These are phyloP conservation scores for Cichorium intybus DNA, from an alignment of 140 eudicot genomes.

Conservation along the genomic window DNA sequence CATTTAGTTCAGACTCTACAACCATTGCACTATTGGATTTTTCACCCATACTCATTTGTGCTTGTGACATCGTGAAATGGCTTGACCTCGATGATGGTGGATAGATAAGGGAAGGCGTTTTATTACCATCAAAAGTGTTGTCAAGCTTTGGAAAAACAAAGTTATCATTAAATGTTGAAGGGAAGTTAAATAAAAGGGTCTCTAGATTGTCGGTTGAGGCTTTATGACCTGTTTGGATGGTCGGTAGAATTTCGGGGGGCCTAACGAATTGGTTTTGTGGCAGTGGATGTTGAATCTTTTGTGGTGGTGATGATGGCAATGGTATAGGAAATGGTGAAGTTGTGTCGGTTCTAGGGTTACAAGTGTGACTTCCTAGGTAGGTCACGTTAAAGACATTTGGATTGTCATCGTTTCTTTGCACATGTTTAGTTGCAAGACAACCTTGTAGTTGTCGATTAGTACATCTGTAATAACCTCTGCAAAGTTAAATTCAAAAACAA, in stretches of 20 bases:
- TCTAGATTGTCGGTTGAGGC: conserved; percentile 18
- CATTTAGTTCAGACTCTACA: conserved; percentile 30
- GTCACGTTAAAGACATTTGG: conserved; percentile 52
- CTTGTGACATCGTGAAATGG: conserved; percentile 24
- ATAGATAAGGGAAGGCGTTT: conserved; percentile 21
- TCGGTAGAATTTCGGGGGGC: conserved; percentile 22
- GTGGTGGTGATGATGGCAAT: conserved; percentile 7
- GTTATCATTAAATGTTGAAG: conserved; percentile 31
- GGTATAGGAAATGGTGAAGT: conserved; percentile 10
- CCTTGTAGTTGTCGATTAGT: conserved; percentile 46
- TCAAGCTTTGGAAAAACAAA: not conserved
- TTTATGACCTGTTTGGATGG: conserved; percentile 32
- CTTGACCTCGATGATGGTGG: conserved; percentile 22
- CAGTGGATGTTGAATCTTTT: conserved; percentile 8
- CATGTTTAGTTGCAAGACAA: conserved; percentile 72
- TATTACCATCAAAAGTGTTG: conserved; percentile 14
- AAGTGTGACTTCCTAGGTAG: conserved; percentile 67
- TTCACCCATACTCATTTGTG: conserved; percentile 2
- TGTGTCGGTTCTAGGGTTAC: conserved; percentile 28
- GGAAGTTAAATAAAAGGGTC: conserved; percentile 25
- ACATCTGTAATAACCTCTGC: conserved; percentile 83
- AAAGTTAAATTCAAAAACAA: not conserved
- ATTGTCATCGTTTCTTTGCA: conserved; percentile 54
- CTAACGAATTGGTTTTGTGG: conserved; percentile 15
- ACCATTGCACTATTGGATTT: not conserved